Conservation (phyloP, 2,329 filamentous ascomycete species). For the Chaetomiaceae sp. region DNA sequence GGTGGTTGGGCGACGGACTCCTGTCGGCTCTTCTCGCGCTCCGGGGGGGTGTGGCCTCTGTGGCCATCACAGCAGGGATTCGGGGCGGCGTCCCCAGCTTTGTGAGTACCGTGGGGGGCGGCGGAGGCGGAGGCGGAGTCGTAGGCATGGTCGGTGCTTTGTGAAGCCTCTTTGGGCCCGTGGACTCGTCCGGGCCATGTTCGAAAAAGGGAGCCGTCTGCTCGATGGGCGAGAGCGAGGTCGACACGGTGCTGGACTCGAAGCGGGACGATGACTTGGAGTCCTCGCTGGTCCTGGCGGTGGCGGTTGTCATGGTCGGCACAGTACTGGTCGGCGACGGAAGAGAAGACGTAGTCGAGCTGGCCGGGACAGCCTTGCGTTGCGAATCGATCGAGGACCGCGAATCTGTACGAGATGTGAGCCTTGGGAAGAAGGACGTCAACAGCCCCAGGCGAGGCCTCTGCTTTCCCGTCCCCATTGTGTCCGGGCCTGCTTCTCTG, state of each 20-base stretch:
- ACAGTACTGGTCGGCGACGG: slow-evolving; percentile 4
- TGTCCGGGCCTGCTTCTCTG: background rate
- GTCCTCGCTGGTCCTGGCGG: slow-evolving; percentile 14
- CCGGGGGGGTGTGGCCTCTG: slow-evolving; percentile 11
- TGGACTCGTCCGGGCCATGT: slow-evolving; percentile 3
- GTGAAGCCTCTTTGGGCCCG: slow-evolving; percentile 17
- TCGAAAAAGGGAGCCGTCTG: slow-evolving; percentile 13
- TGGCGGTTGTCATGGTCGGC: slow-evolving; percentile 5
- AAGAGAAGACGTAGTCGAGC: background rate
- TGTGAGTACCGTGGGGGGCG: slow-evolving; percentile 6
- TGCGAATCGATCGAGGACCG: slow-evolving; percentile 2
- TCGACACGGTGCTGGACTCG: slow-evolving; percentile 2
- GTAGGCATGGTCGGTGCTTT: slow-evolving; percentile 17
- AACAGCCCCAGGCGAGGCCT: slow-evolving; percentile 18
- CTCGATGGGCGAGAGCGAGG: slow-evolving; percentile 7
- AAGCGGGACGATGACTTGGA: slow-evolving; percentile 11
- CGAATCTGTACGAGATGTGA: slow-evolving; percentile 22
- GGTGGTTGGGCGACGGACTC: slow-evolving; percentile 16
- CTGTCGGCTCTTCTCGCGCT: slow-evolving; percentile 3
- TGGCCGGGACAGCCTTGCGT: slow-evolving; percentile 16
- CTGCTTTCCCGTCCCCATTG: slow-evolving; percentile 11
- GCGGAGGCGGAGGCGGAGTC: slow-evolving; percentile 7
- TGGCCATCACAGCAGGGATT: slow-evolving; percentile 15
- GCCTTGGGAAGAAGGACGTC: slow-evolving; percentile 19
- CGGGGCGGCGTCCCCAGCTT: slow-evolving; percentile 4